phyloP scores from a whole-genome alignment of 116 monocot genomes.

The Trichopus zeylanicus region DNA sequence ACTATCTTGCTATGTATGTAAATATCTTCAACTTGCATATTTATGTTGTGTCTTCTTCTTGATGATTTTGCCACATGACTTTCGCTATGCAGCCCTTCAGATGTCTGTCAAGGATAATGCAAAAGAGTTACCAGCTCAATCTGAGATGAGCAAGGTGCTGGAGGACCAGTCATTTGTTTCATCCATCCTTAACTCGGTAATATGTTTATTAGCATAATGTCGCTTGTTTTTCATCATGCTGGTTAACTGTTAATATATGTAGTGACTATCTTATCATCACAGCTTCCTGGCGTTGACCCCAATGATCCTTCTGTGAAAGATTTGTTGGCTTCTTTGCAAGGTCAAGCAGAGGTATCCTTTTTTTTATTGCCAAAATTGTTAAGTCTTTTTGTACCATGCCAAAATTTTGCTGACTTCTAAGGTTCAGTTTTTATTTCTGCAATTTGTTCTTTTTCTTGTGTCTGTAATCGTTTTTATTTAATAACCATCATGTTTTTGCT shows the following conservation, averaged over 20 bases:
- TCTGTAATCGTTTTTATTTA: background rate
- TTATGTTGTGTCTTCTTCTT: too few species aligned
- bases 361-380: background rate
- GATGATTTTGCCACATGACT: background rate
- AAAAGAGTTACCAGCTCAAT: constrained; percentile 25
- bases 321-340: constrained; percentile 80
- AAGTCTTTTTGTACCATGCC: background rate
- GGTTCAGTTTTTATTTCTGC: background rate
- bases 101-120: constrained; percentile 62
- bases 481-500: too few species aligned
- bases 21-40: too few species aligned
- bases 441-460: background rate
- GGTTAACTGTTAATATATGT: background rate
- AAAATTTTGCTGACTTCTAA: background rate
- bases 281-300: constrained; percentile 94
- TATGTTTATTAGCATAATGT: background rate
- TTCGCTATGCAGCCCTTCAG: constrained; percentile 65
- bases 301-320: constrained; percentile 86
- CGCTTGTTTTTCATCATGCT: background rate
- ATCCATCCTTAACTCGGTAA: constrained; percentile 86
- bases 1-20: too few species aligned
- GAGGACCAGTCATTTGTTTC: constrained; percentile 90
- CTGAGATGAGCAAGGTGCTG: constrained; percentile 69
- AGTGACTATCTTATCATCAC: background rate
- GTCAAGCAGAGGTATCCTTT: constrained; percentile 40